Percentiles rank a stretch among this genome's conserved stretches.
Evolutionary conservation across 176 grass and related monocot species (phyloP).

Genomic region (Oryza punctata): DNA sequence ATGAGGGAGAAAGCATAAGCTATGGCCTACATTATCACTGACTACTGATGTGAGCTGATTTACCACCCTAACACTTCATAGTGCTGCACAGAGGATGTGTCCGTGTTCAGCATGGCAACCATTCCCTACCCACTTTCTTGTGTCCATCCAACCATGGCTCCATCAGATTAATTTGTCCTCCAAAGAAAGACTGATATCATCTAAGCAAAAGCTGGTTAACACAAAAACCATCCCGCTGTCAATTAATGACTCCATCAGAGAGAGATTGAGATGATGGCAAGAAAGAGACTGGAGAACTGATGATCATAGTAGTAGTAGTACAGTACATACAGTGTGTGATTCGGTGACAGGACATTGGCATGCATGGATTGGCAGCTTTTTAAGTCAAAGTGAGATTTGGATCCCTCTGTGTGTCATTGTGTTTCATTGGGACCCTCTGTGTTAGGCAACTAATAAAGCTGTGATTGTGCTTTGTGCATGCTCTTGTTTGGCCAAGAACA

Average conservation of each 20-base stretch:
- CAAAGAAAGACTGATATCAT: slow-evolving; percentile 33
- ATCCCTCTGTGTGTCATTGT: slow-evolving; percentile 35
- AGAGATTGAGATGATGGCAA: background rate
- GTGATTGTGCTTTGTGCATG: slow-evolving; percentile 31
- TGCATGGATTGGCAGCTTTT: slow-evolving; percentile 28
- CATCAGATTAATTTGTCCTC: slow-evolving; percentile 29
- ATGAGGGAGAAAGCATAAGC: background rate
- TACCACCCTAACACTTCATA: background rate
- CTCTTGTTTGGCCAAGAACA: slow-evolving; percentile 15
- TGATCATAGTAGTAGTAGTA: background rate
- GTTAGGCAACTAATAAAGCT: slow-evolving; percentile 10
- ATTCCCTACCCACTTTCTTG: slow-evolving; percentile 35
- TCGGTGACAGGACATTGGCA: slow-evolving; percentile 34
- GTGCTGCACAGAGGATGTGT: slow-evolving; percentile 21
- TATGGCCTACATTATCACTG: slow-evolving; percentile 1
- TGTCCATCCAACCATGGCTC: slow-evolving; percentile 21
- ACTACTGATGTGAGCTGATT: background rate
- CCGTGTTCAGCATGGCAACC: slow-evolving; percentile 33
- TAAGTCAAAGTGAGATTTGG: slow-evolving; percentile 43
- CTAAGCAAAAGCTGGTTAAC: slow-evolving; percentile 13
- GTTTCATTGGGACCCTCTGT: background rate
- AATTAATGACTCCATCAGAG: background rate
- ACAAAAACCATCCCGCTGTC: slow-evolving; percentile 27
- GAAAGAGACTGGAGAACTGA: background rate
- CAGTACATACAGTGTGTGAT: slow-evolving; percentile 4